These are phyloP conservation scores for Schizosaccharomyces cryophilus DNA, from an alignment of 805 yeast species.

Conservation along the genomic window DNA sequence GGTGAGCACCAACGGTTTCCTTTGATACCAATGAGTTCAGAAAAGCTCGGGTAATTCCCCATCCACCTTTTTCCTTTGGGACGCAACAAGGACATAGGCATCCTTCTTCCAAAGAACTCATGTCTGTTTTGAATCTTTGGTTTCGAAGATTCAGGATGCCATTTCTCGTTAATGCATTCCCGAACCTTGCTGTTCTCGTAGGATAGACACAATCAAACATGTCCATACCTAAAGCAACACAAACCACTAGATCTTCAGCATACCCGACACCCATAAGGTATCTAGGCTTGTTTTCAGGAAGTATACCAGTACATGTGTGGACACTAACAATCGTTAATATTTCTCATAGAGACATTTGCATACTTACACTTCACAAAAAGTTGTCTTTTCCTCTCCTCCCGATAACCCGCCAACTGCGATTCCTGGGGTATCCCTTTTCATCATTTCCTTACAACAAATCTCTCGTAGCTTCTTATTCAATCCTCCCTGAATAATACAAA, in stretches of 20 bases:
- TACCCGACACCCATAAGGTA: slow-evolving; percentile 26
- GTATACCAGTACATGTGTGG: slow-evolving; percentile 17
- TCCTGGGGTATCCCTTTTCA: slow-evolving; percentile 21
- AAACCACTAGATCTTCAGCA: slow-evolving; percentile 23
- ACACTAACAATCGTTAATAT: slow-evolving; percentile 10
- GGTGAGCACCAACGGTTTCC: slow-evolving; percentile 22
- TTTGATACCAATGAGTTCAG: slow-evolving; percentile 17
- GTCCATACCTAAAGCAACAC: slow-evolving; percentile 24
- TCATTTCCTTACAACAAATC: slow-evolving; percentile 21
- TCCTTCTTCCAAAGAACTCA: slow-evolving; percentile 17
- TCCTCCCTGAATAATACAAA: slow-evolving; percentile 24
- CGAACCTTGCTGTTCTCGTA: slow-evolving; percentile 21
- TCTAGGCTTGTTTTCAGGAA: slow-evolving; percentile 20
- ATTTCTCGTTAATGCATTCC: slow-evolving; percentile 19
- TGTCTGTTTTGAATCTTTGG: slow-evolving; percentile 16
- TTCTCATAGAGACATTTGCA: background rate
- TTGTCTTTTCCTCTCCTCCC: slow-evolving; percentile 22
- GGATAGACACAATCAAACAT: slow-evolving; percentile 24
- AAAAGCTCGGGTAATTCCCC: slow-evolving; percentile 18
- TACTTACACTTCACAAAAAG: slow-evolving; percentile 16
- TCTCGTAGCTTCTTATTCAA: slow-evolving; percentile 18
- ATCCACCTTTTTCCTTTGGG: slow-evolving; percentile 14
- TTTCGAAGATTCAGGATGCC: slow-evolving; percentile 18
- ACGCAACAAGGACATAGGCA: slow-evolving; percentile 20
- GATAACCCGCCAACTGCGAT: slow-evolving; percentile 25